A percentile compares a stretch with the other conserved stretches of the same genome.
Evolutionary conservation across 2,329 filamentous ascomycete genomes (phyloP).

Genomic region (Neopestalotiopsis rosae): DNA sequence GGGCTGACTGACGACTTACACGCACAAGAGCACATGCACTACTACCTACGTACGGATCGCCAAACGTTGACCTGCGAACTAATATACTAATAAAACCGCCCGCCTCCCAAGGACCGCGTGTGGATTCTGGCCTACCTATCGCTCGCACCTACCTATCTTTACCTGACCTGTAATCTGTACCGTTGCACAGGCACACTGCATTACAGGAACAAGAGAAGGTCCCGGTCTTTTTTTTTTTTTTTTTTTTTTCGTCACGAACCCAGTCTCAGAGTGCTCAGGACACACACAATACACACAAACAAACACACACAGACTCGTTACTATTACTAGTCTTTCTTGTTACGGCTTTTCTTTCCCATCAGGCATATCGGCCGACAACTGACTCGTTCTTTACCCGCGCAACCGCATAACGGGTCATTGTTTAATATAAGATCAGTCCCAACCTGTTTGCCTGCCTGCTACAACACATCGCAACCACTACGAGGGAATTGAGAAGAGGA

Average conservation of each 20-base stretch:
- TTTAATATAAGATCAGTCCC: neutral
- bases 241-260: neutral
- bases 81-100: neutral
- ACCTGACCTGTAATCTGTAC: neutral
- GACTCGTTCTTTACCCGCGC: neutral
- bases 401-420: neutral
- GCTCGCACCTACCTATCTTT: neutral
- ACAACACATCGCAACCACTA: no score
- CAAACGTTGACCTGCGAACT: neutral
- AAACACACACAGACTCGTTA: neutral
- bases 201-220: neutral
- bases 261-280: neutral
- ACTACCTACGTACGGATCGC: neutral
- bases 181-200: constrained; percentile 2
- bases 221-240: neutral
- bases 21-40: neutral
- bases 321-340: neutral
- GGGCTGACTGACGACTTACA: neutral
- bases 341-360: neutral
- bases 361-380: neutral
- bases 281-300: neutral
- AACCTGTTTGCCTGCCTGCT: neutral
- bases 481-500: no score
- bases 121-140: neutral
- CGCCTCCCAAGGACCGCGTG: neutral